Evolutionary conservation across 106 monocot species (phyloP).

Genomic region (Dendrobium catenatum): DNA sequence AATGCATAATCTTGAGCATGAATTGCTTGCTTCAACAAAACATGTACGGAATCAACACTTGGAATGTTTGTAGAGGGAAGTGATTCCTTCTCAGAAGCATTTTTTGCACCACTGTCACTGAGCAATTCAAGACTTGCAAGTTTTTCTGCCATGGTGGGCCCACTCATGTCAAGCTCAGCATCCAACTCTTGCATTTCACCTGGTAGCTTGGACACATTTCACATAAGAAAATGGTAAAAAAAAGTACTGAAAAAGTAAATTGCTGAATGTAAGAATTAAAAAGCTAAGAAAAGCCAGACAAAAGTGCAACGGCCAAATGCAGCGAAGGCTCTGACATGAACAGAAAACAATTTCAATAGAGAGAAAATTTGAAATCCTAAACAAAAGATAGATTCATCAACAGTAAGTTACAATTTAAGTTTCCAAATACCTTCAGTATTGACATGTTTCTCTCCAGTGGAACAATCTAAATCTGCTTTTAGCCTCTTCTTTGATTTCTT

Average conservation of each 20-base stretch:
- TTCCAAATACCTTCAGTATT: slow-evolving; percentile 9
- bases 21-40: slow-evolving; percentile 88
- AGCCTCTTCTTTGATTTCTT: slow-evolving; percentile 21
- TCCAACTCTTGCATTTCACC: slow-evolving; percentile 3
- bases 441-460: not conserved
- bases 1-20: slow-evolving; percentile 79
- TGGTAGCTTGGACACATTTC: not conserved
- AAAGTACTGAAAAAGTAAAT: not conserved
- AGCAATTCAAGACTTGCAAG: slow-evolving; percentile 53
- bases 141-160: slow-evolving; percentile 83
- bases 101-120: slow-evolving; percentile 19
- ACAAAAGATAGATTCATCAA: not conserved
- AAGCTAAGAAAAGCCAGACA: not conserved
- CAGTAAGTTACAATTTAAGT: not conserved
- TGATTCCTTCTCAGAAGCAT: slow-evolving; percentile 6
- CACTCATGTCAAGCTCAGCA: slow-evolving; percentile 27
- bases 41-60: slow-evolving; percentile 86
- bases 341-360: not conserved
- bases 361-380: not conserved
- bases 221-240: not conserved
- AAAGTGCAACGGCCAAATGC: not conserved
- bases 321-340: not conserved
- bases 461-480: slow-evolving; percentile 5
- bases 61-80: slow-evolving; percentile 33
- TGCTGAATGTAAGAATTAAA: not conserved